Evolutionary conservation across 192 early-diverging fungal genomes (phyloP), one percentile per base, ranked within the genome.

Genomic region (Coemansia biformis): DNA sequence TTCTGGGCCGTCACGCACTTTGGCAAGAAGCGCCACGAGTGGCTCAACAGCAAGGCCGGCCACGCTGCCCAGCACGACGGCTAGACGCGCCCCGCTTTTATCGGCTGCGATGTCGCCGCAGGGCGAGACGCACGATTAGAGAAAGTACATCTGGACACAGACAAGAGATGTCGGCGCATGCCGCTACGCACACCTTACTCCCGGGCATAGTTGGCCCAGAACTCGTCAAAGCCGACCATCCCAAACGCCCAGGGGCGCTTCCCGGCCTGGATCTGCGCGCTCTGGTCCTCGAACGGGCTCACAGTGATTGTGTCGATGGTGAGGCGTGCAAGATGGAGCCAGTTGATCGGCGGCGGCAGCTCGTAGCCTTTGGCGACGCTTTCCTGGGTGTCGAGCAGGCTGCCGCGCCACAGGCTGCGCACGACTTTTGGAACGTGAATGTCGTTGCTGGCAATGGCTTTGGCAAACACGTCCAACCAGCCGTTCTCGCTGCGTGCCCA

Each of bases 361-460:
- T 48, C 46, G 30, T 57, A 58, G 9, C 33, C 24, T 6, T 30
- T 12, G 7, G 17, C 15, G 19, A 1, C 13, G 29, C 23, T 34
- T 8, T 26, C 26, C 33, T 49, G 38, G 18, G 5, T 24, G 11
- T 21, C 32, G 6, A 77, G 44, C 8, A 78, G 29, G 30, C 73
- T 72, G 15, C 63, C 78, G 8, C 77, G 70, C 51, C 78, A 79
- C 32, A 75, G 71, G 0, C 66, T 37, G 28, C 82, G 78, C 2
- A 79, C 62, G 2, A 63, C 72, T 26, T 83, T 83, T 40, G 65
- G 48, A 4, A 78, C 65, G 54, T 83, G 82, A 24, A 75, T 61
- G 22, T 83, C 80, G 29, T 80, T 36, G 48, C 42, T 60, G 12
- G 51, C 46, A 18, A 82, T 54, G 3, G 80, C 68, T 21, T 47